A percentile compares a stretch with the other conserved stretches of the same genome.
These are phyloP conservation scores for Lasiodiplodia sp. DNA, from an alignment of 2,329 filamentous ascomycete species.

Conservation along the genomic window DNA sequence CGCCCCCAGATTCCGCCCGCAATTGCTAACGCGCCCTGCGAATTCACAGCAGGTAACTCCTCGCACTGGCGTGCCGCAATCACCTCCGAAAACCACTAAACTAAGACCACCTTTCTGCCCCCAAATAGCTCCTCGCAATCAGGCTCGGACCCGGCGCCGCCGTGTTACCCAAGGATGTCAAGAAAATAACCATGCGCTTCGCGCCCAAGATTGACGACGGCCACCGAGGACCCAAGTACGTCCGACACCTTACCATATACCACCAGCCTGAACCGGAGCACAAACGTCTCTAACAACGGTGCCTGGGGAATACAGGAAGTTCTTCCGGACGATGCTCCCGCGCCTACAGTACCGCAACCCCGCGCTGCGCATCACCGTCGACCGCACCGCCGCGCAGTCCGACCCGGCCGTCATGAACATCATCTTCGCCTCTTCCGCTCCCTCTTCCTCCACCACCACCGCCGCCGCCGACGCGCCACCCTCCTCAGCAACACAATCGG, in stretches of 20 bases:
- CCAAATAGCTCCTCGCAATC: conserved; percentile 72
- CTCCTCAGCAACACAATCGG: conserved; percentile 38
- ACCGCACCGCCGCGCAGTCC: conserved; percentile 64
- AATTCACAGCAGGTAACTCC: conserved; percentile 12
- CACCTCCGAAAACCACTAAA: conserved; percentile 20
- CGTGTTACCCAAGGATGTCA: conserved; percentile 77
- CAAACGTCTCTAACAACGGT: conserved; percentile 20
- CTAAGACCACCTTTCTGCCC: conserved; percentile 4
- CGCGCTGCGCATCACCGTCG: conserved; percentile 79
- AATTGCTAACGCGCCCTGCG: conserved; percentile 4
- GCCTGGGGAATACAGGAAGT: conserved; percentile 67
- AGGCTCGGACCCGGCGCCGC: conserved; percentile 84
- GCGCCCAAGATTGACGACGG: conserved; percentile 67
- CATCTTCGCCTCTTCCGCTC: conserved; percentile 55
- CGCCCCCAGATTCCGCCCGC: neutral
- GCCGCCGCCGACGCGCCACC: neutral
- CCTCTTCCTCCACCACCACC: conserved; percentile 35
- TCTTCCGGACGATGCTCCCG: conserved; percentile 84
- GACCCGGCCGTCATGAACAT: conserved; percentile 69
- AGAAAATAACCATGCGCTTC: conserved; percentile 78
- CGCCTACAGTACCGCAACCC: conserved; percentile 96
- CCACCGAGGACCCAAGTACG: conserved; percentile 74
- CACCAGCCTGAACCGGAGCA: conserved; percentile 15
- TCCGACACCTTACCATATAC: neutral
- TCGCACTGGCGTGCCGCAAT: conserved; percentile 2